Base-by-base conservation (phyloP, 345 rosid species). In the Eucalyptus pauciflora region DNA sequence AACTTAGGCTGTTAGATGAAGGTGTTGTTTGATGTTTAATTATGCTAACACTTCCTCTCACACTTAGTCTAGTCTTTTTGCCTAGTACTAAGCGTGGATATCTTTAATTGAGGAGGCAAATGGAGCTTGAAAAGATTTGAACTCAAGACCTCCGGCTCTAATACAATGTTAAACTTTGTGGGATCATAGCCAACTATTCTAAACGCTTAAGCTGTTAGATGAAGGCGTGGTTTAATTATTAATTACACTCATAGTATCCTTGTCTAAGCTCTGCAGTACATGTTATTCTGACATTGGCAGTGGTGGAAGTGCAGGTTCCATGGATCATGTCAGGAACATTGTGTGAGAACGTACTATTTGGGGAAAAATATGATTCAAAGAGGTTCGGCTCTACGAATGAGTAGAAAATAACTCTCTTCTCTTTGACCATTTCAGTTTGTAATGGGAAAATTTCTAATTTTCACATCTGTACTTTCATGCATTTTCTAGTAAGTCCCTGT, bases 291-390 rank as follows among this genome's bases (percentile, higher is more conserved):
- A 87, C 89, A 86, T 89, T 87, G 76, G 15, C 43, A 60, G 22
- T 90, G 80, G 86, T 92, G 27, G 89, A 91, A 80, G 86, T 90
- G 51, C 86, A 97, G 99, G 96, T 95, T 87, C 99, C 99, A 60
- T 97, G 99, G 99, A 94, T 97, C 88, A 92, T 95, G 91, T 96
- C 99, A 86, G 99, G 99, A 93, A 96, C 98, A 71, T 64, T 96
- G 86, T 96, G 96, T 14, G 96, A 95, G 69, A 97, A 96, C 88
- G 92, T 97, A 69, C 89, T 97, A 88, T 95, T 96, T 87, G 98
- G 98, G 88, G 93, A 93, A 91, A 87, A 48, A 91, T 95, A 94
- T 81, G 96, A 96, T 88, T 89, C 95, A 56, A 86, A 93, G 92
- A 96, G 99, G 99, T 97, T 52, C 46, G 62, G 52, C 87, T 51